Conservation (phyloP, 1,139 yeast species). For the Debaryomyces coudertii region DNA sequence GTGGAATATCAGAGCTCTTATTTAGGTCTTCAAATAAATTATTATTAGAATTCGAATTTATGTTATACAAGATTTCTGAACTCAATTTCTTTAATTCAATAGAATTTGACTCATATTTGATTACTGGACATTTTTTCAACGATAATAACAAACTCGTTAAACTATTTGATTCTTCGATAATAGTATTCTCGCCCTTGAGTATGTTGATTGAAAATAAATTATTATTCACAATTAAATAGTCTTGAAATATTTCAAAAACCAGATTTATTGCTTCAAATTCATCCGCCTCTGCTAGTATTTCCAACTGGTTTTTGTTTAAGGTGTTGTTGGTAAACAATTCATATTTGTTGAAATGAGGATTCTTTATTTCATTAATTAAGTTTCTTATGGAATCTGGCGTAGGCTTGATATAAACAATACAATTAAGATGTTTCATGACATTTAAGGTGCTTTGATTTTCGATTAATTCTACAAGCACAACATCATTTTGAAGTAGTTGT, state of each 20-base stretch:
- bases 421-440: slow-evolving; percentile 75
- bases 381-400: slow-evolving; percentile 61
- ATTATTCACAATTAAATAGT: slow-evolving; percentile 71
- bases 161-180: slow-evolving; percentile 55
- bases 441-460: slow-evolving; percentile 66
- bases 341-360: slow-evolving; percentile 80
- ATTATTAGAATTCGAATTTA: slow-evolving; percentile 57
- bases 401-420: slow-evolving; percentile 81
- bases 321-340: slow-evolving; percentile 77
- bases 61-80: slow-evolving; percentile 62
- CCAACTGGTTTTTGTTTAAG: slow-evolving; percentile 74
- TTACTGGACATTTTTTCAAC: slow-evolving; percentile 73
- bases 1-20: slow-evolving; percentile 61
- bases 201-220: slow-evolving; percentile 53
- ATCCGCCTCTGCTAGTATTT: slow-evolving; percentile 86
- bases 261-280: slow-evolving; percentile 76
- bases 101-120: slow-evolving; percentile 74
- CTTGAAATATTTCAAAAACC: slow-evolving; percentile 84
- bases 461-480: slow-evolving; percentile 77
- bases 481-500: slow-evolving; percentile 75
- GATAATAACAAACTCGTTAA: slow-evolving; percentile 71
- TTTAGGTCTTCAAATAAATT: slow-evolving; percentile 72
- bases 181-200: slow-evolving; percentile 15
- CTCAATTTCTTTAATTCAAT: slow-evolving; percentile 67
- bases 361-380: slow-evolving; percentile 65